Conservation (phyloP, 2,329 filamentous ascomycete species). For the Penicillium sp. region DNA sequence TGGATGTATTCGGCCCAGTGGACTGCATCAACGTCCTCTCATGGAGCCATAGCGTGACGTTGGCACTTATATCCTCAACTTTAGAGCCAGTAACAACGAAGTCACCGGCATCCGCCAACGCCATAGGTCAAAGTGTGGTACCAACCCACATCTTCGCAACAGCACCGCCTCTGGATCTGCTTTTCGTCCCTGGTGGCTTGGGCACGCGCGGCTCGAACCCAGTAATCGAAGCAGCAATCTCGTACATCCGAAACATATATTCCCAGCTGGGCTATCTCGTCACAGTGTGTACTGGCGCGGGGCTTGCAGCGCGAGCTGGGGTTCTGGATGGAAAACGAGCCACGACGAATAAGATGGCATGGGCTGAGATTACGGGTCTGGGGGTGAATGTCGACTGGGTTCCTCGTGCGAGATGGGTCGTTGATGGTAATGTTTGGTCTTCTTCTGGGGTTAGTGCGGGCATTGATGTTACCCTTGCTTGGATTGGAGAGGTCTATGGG, state of each 20-base stretch:
- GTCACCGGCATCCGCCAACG: slow-evolving; percentile 25
- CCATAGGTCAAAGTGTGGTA: slow-evolving; percentile 39
- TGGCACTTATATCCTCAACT: slow-evolving; percentile 35
- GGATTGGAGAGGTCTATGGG: slow-evolving; percentile 56
- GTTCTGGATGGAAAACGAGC: slow-evolving; percentile 61
- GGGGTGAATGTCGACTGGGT: slow-evolving; percentile 61
- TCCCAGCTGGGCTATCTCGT: slow-evolving; percentile 57
- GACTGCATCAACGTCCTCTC: slow-evolving; percentile 44
- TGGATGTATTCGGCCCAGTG: slow-evolving; percentile 49
- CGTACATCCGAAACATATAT: slow-evolving; percentile 50
- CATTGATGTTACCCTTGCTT: slow-evolving; percentile 62
- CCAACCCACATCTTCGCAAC: slow-evolving; percentile 58
- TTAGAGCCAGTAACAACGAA: slow-evolving; percentile 36
- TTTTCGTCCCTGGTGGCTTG: slow-evolving; percentile 65
- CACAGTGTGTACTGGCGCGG: slow-evolving; percentile 66
- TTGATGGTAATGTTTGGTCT: slow-evolving; percentile 67
- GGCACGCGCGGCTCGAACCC: slow-evolving; percentile 44
- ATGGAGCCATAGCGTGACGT: slow-evolving; percentile 17
- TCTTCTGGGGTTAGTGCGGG: slow-evolving; percentile 64
- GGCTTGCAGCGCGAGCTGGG: slow-evolving; percentile 58
- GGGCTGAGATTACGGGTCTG: slow-evolving; percentile 49
- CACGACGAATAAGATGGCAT: slow-evolving; percentile 66
- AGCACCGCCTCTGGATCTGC: slow-evolving; percentile 57
- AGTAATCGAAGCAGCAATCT: slow-evolving; percentile 38
- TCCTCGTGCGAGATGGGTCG: slow-evolving; percentile 61